These are phyloP conservation scores for Chondrus crispus DNA, from an alignment of 23 red algal species.

Conservation along the genomic window DNA sequence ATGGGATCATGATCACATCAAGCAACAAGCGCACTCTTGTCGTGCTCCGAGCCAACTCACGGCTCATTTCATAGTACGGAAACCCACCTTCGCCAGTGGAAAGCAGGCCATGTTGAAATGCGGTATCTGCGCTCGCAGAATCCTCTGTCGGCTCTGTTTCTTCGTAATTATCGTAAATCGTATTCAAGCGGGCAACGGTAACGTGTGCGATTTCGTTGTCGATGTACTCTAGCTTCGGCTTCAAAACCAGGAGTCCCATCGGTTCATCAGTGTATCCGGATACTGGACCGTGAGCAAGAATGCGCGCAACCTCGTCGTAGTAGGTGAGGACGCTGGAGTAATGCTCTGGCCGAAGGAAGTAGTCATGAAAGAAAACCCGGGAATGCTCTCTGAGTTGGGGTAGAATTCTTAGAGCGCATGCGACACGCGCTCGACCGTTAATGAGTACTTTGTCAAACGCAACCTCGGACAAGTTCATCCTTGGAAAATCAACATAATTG, in stretches of 20 bases:
- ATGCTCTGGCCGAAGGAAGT: slow-evolving; percentile 14
- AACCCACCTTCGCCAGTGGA: slow-evolving; percentile 3
- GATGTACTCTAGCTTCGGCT: background rate
- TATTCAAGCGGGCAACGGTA: background rate
- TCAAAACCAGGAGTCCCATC: slow-evolving; percentile 57
- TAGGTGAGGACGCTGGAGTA: slow-evolving; percentile 28
- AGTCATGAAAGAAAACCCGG: slow-evolving; percentile 65
- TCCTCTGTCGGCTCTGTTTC: slow-evolving; percentile 8
- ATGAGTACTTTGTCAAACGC: slow-evolving; percentile 63
- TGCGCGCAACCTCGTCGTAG: slow-evolving; percentile 65
- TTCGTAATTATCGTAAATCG: slow-evolving; percentile 34
- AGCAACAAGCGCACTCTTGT: slow-evolving; percentile 1
- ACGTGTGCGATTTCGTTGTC: background rate
- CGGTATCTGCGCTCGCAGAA: background rate
- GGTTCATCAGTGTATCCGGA: slow-evolving; percentile 48
- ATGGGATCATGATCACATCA: slow-evolving; percentile 13
- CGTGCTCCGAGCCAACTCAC: slow-evolving; percentile 3
- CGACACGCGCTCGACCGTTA: slow-evolving; percentile 63
- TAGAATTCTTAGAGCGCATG: slow-evolving; percentile 55
- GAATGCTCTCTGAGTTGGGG: slow-evolving; percentile 22
- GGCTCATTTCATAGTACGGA: background rate
- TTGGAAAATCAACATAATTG: slow-evolving; percentile 60
- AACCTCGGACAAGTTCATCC: slow-evolving; percentile 4
- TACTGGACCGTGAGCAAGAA: slow-evolving; percentile 24
- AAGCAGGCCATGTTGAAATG: slow-evolving; percentile 9